Conservation (phyloP, 129 eudicot genomes). For the Chrysanthemum seticuspe region DNA sequence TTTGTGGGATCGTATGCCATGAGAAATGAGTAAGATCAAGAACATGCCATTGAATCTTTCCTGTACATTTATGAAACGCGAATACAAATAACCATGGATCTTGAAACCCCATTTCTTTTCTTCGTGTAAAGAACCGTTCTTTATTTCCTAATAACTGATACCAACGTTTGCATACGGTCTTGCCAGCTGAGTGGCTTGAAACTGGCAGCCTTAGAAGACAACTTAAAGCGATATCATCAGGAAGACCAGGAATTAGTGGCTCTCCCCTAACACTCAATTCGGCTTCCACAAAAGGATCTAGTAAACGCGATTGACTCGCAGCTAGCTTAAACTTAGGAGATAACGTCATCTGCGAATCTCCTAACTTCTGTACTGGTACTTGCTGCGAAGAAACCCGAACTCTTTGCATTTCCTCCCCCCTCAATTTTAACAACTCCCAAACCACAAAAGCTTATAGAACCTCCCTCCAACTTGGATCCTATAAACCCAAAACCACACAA, state of each 20-base stretch:
- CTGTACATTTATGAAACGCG: slow-evolving; percentile 61
- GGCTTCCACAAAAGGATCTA: slow-evolving; percentile 50
- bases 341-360: slow-evolving; percentile 57
- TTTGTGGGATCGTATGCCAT: slow-evolving; percentile 86
- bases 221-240: slow-evolving; percentile 84
- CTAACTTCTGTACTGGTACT: slow-evolving; percentile 63
- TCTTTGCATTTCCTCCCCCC: slow-evolving; percentile 63
- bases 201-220: slow-evolving; percentile 89
- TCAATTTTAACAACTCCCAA: too few species aligned
- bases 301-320: too few species aligned
- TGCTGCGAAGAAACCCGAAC: slow-evolving; percentile 64
- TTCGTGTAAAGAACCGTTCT: slow-evolving; percentile 53
- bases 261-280: slow-evolving; percentile 40
- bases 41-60: slow-evolving; percentile 76
- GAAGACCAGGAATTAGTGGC: slow-evolving; percentile 82
- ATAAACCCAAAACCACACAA: too few species aligned
- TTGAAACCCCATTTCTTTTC: slow-evolving; percentile 75
- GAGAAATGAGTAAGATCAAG: slow-evolving; percentile 55
- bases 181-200: slow-evolving; percentile 43
- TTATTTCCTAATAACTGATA: slow-evolving; percentile 50
- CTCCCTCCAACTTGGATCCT: too few species aligned
- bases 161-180: slow-evolving; percentile 74
- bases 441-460: too few species aligned
- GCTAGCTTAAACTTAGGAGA: too few species aligned
- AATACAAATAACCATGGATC: slow-evolving; percentile 92